Base-by-base conservation (phyloP, 2,329 filamentous ascomycete species). In the Mariannaea sp. region DNA sequence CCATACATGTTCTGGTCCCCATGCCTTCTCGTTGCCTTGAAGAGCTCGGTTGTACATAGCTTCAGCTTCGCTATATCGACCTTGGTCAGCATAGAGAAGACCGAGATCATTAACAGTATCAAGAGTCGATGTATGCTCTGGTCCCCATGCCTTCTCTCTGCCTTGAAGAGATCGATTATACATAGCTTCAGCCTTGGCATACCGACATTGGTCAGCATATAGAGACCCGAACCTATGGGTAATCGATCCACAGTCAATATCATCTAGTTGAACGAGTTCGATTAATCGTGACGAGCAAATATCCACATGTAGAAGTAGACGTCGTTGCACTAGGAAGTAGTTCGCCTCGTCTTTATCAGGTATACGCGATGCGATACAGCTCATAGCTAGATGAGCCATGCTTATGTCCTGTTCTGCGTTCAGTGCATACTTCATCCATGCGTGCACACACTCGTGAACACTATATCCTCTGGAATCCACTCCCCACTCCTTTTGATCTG, bases 381-480 rank as follows among this genome's bases (percentile, higher is more conserved):
- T 4, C 2, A 51, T 49, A 3, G 61, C 57, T 7, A 42, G 13
- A 14, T 16, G 16, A n/a, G 35, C 29, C 30, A 59, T 26, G 5
- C 30, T 16, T 22, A 7, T 6, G n/a, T 57, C 33, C 1, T 17
- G 2, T 26, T 57, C 46, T 22, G 32, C 8, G 46, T 70, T 70
- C 7, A 71, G 51, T 1, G 67, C 60, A 48, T 65, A 46, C 7
- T 56, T 56, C 49, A 58, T 66, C 70, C 65, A 72, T 7, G 62
- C 55, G 58, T 73, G 69, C 27, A 74, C 66, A 50, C 68, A 72
- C 29, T 60, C 57, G 58, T 74, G 69, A 41, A 73, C 58, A 17
- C 68, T 60, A 45, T 72, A 72, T 41, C 65, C 67, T 46, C n/a
- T 30, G 1, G 60, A 65, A 17, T 56, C 60, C 13, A 38, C 10